A percentile compares a stretch with the other conserved stretches of the same genome.
phyloP scores from a whole-genome alignment of 2,329 filamentous ascomycete species.

The Sporothrix sp. region DNA sequence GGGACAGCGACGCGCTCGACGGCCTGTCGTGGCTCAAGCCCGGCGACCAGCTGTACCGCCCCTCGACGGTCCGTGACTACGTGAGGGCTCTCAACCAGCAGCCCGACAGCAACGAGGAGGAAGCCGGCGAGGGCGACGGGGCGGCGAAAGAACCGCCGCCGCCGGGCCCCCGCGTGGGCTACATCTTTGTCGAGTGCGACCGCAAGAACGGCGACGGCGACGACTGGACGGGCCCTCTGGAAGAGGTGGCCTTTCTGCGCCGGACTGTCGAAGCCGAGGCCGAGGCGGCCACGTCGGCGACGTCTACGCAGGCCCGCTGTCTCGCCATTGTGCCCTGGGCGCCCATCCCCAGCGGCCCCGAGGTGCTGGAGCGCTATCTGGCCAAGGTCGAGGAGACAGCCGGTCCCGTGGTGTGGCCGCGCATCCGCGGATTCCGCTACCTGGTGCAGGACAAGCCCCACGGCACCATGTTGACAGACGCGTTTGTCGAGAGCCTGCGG shows the following conservation, averaged over 20 bases:
- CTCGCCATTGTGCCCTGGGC: slow-evolving; percentile 75
- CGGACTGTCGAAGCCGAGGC: slow-evolving; percentile 55
- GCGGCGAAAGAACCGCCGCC: slow-evolving; percentile 29
- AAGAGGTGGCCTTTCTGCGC: slow-evolving; percentile 61
- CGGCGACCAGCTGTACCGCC: slow-evolving; percentile 48
- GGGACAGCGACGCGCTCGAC: slow-evolving; percentile 55
- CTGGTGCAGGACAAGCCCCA: slow-evolving; percentile 67
- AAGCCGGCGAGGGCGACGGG: slow-evolving; percentile 8
- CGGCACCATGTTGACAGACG: slow-evolving; percentile 52
- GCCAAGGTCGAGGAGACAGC: slow-evolving; percentile 48
- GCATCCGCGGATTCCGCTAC: slow-evolving; percentile 72
- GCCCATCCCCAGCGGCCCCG: slow-evolving; percentile 59
- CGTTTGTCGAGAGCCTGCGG: slow-evolving; percentile 56
- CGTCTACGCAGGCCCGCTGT: slow-evolving; percentile 44
- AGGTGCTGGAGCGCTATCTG: slow-evolving; percentile 56
- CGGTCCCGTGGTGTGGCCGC: slow-evolving; percentile 53
- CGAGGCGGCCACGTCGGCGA: slow-evolving; percentile 15
- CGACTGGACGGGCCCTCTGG: slow-evolving; percentile 58
- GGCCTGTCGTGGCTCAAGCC: slow-evolving; percentile 61
- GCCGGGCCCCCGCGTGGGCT: slow-evolving; percentile 45
- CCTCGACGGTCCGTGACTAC: slow-evolving; percentile 58
- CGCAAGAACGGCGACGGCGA: slow-evolving; percentile 51
- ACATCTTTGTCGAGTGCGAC: slow-evolving; percentile 78
- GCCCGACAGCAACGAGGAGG: neutral
- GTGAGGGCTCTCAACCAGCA: slow-evolving; percentile 13